Percentiles rank a stretch among this genome's conserved stretches.
These are phyloP conservation scores for Ogataea henricii DNA, from an alignment of 805 yeast genomes.

Conservation along the genomic window DNA sequence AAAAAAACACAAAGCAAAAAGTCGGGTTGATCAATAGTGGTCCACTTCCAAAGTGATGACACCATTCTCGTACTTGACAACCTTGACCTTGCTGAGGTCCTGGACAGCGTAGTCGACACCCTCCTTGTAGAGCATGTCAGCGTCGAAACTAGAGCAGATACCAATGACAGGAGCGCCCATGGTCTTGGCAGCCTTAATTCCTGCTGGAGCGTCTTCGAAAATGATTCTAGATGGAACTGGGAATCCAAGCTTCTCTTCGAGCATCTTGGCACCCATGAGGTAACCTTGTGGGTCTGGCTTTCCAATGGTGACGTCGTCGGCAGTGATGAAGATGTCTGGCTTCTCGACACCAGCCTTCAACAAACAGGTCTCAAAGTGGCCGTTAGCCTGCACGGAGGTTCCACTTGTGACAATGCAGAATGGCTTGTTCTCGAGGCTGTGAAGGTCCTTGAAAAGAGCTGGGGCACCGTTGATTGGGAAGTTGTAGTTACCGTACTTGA, in stretches of 20 bases:
- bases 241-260: slow-evolving; percentile 40
- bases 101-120: slow-evolving; percentile 85
- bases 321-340: slow-evolving; percentile 80
- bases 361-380: slow-evolving; percentile 72
- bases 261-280: slow-evolving; percentile 51
- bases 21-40: slow-evolving; percentile 7
- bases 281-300: slow-evolving; percentile 90
- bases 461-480: slow-evolving; percentile 76
- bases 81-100: slow-evolving; percentile 64
- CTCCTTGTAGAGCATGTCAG: slow-evolving; percentile 65
- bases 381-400: slow-evolving; percentile 70
- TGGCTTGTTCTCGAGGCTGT: slow-evolving; percentile 47
- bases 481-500: slow-evolving; percentile 71
- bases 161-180: slow-evolving; percentile 86
- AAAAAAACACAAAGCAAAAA: not conserved
- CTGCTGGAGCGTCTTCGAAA: slow-evolving; percentile 90
- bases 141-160: slow-evolving; percentile 76
- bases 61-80: slow-evolving; percentile 53
- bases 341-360: slow-evolving; percentile 43
- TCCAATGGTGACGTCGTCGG: slow-evolving; percentile 76
- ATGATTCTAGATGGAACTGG: slow-evolving; percentile 50
- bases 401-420: slow-evolving; percentile 93
- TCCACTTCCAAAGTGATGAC: slow-evolving; percentile 42
- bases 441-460: slow-evolving; percentile 55
- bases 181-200: slow-evolving; percentile 78